Conservation (phyloP, 192 early-diverging fungal species). For the Obelidium mucronatum region DNA sequence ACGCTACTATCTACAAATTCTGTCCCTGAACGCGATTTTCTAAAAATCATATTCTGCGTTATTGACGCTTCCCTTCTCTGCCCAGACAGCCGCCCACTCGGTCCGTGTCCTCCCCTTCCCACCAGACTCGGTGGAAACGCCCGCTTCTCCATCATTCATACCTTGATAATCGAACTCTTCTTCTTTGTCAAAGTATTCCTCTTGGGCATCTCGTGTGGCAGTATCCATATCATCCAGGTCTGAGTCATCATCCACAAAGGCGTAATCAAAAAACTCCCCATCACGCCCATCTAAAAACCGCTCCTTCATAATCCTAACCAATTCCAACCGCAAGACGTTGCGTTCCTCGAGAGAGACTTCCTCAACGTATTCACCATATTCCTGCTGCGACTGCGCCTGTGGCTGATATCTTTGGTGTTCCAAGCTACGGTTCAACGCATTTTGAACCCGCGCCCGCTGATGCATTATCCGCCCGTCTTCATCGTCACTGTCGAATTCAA, state of each 20-base stretch:
- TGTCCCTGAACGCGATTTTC: too few relatives aligned
- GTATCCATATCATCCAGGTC: conserved; percentile 31
- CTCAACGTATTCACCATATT: background rate
- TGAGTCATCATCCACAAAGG: conserved; percentile 25
- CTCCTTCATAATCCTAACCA: conserved; percentile 35
- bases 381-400: background rate
- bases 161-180: background rate
- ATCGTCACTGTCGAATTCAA: conserved; percentile 24
- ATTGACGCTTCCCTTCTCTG: conserved; percentile 25
- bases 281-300: conserved; percentile 35
- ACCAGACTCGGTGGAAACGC: too few relatives aligned
- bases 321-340: background rate
- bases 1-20: too few relatives aligned
- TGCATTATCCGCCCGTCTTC: conserved; percentile 16
- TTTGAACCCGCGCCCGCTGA: conserved; percentile 4
- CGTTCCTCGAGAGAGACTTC: conserved; percentile 4
- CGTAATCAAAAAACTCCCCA: conserved; percentile 32
- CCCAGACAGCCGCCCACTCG: conserved; percentile 28
- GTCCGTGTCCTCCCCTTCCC: background rate
- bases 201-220: conserved; percentile 31
- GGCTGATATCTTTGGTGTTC: background rate
- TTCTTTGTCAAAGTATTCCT: conserved; percentile 39
- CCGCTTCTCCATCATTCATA: too few relatives aligned
- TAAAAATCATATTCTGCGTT: conserved; percentile 32
- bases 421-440: background rate